These are phyloP conservation scores for Teratosphaeria zuluensis DNA, from an alignment of 2,329 filamentous ascomycete species.

Conservation along the genomic window DNA sequence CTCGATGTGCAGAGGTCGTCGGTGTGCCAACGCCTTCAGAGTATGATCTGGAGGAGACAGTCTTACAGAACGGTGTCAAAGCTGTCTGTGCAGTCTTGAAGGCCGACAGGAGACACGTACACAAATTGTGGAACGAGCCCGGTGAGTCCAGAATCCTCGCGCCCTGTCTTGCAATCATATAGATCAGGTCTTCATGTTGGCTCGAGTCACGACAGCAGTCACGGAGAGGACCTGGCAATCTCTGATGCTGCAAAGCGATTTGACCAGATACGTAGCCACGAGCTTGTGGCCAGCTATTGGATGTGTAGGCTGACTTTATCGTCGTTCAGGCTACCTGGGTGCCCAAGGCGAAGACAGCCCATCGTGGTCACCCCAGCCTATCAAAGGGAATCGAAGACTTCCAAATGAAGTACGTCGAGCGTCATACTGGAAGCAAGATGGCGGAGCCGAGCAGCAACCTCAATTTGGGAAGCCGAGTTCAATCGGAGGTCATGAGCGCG, in stretches of 20 bases:
- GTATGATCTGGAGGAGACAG: not conserved
- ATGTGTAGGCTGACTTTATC: not conserved
- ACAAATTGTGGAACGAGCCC: constrained; percentile 1
- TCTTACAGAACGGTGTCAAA: not conserved
- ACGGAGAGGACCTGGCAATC: not conserved
- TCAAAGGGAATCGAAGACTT: not conserved
- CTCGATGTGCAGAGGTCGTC: not conserved
- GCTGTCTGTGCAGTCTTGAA: not conserved
- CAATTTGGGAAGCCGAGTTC: constrained; percentile 5
- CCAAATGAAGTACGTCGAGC: constrained; percentile 1
- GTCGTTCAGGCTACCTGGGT: not conserved
- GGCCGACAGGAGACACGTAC: not conserved
- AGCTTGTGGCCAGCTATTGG: not conserved
- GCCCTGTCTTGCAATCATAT: not conserved
- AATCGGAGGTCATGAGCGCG: not conserved
- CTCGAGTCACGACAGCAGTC: not conserved
- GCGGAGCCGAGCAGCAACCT: not conserved
- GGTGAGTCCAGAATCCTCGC: not conserved
- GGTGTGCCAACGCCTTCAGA: not conserved
- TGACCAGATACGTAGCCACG: not conserved
- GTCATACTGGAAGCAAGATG: not conserved
- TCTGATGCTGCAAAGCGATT: not conserved
- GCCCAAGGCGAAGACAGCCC: not conserved
- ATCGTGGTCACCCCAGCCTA: constrained; percentile 5
- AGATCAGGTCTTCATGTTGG: not conserved